Evolutionary conservation across 495 filamentous ascomycete genomes (phyloP), one percentile per base, ranked within the genome.

Genomic region (Neurospora tetraspora): DNA sequence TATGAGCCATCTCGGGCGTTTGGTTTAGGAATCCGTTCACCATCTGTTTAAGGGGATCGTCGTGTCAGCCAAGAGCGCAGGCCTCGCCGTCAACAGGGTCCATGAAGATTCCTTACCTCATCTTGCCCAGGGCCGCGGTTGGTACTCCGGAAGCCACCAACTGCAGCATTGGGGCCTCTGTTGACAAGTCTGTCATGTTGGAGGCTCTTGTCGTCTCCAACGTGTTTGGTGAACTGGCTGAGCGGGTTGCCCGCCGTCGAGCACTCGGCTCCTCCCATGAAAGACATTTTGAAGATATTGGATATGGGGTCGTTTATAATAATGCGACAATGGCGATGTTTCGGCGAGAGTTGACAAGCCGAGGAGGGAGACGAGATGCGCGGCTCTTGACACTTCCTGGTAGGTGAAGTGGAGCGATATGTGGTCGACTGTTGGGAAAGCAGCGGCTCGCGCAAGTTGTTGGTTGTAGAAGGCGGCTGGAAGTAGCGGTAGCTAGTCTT

Each of bases 201-300:
- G 71, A 97, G 87, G 37, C 91, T 93, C 83, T 94, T 97, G 85
- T 98, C 96, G 84, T 97, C 93, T 77, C 93, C 90, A 70, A 94
- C 92, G 79, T 97, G 93, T 80, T 98, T 99, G 38, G 92, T 91
- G 80, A 99, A 97, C 87, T 98, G 96, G 77, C 91, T 93, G 72
- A 99, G 90, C 71, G 96, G 96, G 82, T 98, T 99, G 77, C 90
- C 93, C 71, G 92, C 94, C 53, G 96, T 97, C 68, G 96, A 98
- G 86, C 96, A 99, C 83, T 98, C 96, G 75, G 94, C 92, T 76
- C 95, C 95, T 82, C 92, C 93, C 74, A 97, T 87, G 80, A 99
- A 97, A 31, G 94, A 96, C 96, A 97, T 97, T 74, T 70, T 20
- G 68, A 72, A 39, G 14, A n/a, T 39, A n/a, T 37, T 69, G 34